Base-by-base conservation (phyloP, 495 filamentous ascomycete genomes). In the Penicillium fimorum region DNA sequence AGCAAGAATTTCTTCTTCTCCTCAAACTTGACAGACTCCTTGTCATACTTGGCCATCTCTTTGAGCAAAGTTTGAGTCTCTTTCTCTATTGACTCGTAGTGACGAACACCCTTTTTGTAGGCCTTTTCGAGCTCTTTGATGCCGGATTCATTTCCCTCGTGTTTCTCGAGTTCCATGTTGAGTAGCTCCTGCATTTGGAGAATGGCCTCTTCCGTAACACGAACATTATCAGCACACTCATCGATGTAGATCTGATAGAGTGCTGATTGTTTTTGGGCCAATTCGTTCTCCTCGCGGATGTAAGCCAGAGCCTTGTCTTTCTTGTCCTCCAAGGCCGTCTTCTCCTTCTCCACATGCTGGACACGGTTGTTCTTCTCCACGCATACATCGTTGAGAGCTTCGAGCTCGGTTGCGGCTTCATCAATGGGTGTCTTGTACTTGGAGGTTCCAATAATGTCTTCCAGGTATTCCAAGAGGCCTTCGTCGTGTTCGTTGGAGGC, bases 311-410 rank as follows among this genome's bases (percentile, higher is more conserved):
- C 94, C 70, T 92, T 91, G 69, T 97, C 84, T 72, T 97, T 98
- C 80, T 96, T 96, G 64, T 96, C 92, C 70, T 94, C 94, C 37
- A 98, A 80, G 29, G 84, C 76, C 47, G 85, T 90, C 76, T 89
- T 96, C 76, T 98, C 94, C 69, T 97, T 98, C 74, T 98, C 94
- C 3, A 98, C 94, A 67, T 96, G 93, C 74, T 96, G 90, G 6
- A 98, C 95, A 45, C 95, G 87, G 44, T 84, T 86, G 61, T 87
- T 94, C 78, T 97, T 98, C 69, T 97, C 94, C 48, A 88, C 77
- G 67, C 94, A 98, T 10, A 96, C 84, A 60, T 97, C 94, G 64
- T 98, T 97, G 41, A 97, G 80, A 4, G 85, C 85, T 65, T 98
- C 94, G 3, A 93, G 88, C 69, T 97, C 88, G 6, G 87, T 71